Percentiles rank a stretch among this genome's conserved stretches.
phyloP scores from a whole-genome alignment of 2,329 filamentous ascomycete species.

The Thielaviopsis populi region DNA sequence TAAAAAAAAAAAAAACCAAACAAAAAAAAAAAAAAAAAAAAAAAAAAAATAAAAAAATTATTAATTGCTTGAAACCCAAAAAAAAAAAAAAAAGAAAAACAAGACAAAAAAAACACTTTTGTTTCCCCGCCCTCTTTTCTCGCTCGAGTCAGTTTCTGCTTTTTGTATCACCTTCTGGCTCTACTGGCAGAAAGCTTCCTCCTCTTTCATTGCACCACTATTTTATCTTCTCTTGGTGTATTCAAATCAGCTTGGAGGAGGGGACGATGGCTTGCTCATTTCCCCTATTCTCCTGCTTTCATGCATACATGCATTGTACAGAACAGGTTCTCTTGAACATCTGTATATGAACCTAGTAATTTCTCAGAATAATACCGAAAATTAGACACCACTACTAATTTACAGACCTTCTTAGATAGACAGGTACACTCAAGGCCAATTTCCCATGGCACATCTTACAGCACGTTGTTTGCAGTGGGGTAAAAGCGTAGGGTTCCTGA shows the following conservation, averaged over 20 bases:
- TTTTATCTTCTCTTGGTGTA: too few species aligned
- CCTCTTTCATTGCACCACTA: neutral
- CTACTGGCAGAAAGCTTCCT: neutral
- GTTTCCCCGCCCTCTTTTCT: neutral
- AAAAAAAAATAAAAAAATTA: slow-evolving; percentile 5
- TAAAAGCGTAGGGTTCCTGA: neutral
- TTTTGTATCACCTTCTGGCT: neutral
- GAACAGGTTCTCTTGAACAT: neutral
- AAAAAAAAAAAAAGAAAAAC: neutral
- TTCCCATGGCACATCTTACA: too few species aligned
- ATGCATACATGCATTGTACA: neutral
- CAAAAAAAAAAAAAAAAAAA: slow-evolving; percentile 8
- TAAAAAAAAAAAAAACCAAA: neutral
- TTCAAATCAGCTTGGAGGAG: neutral
- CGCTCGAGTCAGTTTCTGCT: neutral
- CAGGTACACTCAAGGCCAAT: too few species aligned
- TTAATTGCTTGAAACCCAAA: neutral
- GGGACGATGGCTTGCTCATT: too few species aligned
- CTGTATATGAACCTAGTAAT: neutral
- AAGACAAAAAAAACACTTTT: too few species aligned
- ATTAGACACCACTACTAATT: neutral
- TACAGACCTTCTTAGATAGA: neutral
- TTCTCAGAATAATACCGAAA: neutral
- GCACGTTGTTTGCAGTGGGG: too few species aligned
- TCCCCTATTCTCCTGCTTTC: too few species aligned